A percentile compares a stretch with the other conserved stretches of the same genome.
Conservation (phyloP, 129 eudicot species). For the Lactuca saligna region DNA sequence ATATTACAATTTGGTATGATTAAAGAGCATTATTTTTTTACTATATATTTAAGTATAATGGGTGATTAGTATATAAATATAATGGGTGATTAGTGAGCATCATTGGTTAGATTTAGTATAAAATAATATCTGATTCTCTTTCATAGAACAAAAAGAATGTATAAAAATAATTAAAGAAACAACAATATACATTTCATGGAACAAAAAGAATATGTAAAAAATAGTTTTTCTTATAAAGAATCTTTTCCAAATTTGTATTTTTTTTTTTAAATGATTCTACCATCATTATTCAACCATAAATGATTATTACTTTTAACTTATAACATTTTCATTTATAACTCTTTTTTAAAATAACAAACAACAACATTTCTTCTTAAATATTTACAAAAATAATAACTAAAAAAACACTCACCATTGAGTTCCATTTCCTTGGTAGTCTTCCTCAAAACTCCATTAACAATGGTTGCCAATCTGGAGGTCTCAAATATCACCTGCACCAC, state of each 20-base stretch:
- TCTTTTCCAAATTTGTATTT: not conserved
- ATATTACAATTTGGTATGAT: too few species aligned
- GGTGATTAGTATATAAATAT: too few species aligned
- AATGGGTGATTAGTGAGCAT: not conserved
- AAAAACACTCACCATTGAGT: conserved; percentile 71
- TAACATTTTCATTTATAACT: not conserved
- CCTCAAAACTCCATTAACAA: conserved; percentile 96
- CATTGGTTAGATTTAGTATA: not conserved
- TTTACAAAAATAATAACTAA: not conserved
- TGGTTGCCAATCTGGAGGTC: conserved; percentile 95
- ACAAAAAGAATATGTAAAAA: not conserved
- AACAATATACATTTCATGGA: too few species aligned
- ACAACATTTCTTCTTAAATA: not conserved
- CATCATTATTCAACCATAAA: not conserved
- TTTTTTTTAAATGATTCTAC: not conserved
- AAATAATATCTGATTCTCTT: conserved; percentile 11
- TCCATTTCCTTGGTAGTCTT: conserved; percentile 94
- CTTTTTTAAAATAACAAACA: not conserved
- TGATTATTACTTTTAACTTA: not conserved
- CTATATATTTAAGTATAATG: too few species aligned
- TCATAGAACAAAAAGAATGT: conserved; percentile 6
- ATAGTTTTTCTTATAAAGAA: not conserved
- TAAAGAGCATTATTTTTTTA: too few species aligned
- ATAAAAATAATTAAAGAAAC: too few species aligned
- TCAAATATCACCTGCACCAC: conserved; percentile 88